A percentile compares a stretch with the other conserved stretches of the same genome.
Conservation (phyloP, 768 basidiomycete genomes). For the Mycena metata region DNA sequence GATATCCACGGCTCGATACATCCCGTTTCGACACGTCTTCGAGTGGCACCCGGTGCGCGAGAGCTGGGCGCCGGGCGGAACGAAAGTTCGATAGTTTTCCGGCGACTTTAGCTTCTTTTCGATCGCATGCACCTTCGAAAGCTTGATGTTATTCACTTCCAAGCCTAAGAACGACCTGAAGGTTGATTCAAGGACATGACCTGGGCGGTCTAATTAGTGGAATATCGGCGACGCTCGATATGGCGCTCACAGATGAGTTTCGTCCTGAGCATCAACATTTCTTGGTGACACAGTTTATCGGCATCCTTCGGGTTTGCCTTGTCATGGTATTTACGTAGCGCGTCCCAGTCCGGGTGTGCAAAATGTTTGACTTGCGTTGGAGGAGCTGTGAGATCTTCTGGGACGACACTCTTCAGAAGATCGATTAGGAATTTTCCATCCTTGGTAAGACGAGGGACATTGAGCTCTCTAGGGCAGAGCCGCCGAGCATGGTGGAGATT, state of each 20-base stretch:
- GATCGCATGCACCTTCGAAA: neutral
- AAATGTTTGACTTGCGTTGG: neutral
- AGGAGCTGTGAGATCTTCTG: neutral
- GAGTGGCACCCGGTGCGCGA: constrained; percentile 1
- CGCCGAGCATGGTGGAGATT: constrained; percentile 14
- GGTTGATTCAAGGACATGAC: neutral
- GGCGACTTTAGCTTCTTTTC: neutral
- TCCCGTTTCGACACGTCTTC: constrained; percentile 13
- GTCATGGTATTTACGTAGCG: neutral
- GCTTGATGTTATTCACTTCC: neutral
- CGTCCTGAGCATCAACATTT: constrained; percentile 16
- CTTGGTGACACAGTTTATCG: neutral
- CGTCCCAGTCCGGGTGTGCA: constrained; percentile 9
- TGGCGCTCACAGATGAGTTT: constrained; percentile 23
- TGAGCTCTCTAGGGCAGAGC: constrained; percentile 16
- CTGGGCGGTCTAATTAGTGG: neutral
- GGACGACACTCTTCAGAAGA: neutral
- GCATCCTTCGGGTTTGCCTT: neutral
- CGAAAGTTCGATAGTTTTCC: neutral
- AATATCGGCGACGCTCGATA: neutral
- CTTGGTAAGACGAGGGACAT: neutral
- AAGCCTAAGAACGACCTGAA: constrained; percentile 16
- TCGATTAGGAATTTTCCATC: neutral
- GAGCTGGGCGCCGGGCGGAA: constrained; percentile 2
- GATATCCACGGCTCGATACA: neutral